Base-by-base conservation (phyloP, 495 filamentous ascomycete genomes). In the Amphirosellinia nigrospora region DNA sequence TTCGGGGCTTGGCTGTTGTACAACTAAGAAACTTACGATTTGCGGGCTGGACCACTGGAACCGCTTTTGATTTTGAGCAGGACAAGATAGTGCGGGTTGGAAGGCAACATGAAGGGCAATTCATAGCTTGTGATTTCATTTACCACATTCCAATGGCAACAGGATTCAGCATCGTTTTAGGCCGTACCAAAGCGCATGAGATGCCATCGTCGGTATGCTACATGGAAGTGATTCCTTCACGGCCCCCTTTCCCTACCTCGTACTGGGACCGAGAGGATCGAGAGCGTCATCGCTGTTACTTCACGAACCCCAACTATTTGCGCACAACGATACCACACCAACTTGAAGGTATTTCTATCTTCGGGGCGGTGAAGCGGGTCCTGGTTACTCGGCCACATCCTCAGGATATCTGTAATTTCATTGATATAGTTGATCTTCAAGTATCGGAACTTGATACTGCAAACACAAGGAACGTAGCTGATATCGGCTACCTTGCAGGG, bases 11-110 rank as follows among this genome's bases (percentile, higher is more conserved):
- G 16, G 16, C 19, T n/a, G 43, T 46, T 19, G n/a, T 19, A 19
- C 16, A 46, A 46, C 43, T 46, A 46, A n/a, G 16, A 19, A 46
- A 46, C 8, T 46, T 46, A n/a, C 43, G 8, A n/a, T 46, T 46
- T 19, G 16, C 19, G 19, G 19, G 43, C 16, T 46, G 19, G 43
- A 46, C 43, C 43, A 46, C 43, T 46, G 43, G 16, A 46, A 19
- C 19, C 43, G n/a, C 43, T n/a, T 7, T 46, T 46, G 43, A 46
- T 19, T 46, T 46, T n/a, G 43, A 46, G 43, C 43, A 19, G 43
- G 43, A 46, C n/a, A 46, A 46, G n/a, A 46, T 46, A 46, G 16
- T 46, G 43, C 43, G 43, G n/a, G 43, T 46, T 46, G 43, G 43
- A 46, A n/a, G n/a, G 5, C 7, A 46, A 21, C n/a, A n/a, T 0